phyloP scores from a whole-genome alignment of 139 green algal genomes.

The Chlamydomonas sp. region DNA sequence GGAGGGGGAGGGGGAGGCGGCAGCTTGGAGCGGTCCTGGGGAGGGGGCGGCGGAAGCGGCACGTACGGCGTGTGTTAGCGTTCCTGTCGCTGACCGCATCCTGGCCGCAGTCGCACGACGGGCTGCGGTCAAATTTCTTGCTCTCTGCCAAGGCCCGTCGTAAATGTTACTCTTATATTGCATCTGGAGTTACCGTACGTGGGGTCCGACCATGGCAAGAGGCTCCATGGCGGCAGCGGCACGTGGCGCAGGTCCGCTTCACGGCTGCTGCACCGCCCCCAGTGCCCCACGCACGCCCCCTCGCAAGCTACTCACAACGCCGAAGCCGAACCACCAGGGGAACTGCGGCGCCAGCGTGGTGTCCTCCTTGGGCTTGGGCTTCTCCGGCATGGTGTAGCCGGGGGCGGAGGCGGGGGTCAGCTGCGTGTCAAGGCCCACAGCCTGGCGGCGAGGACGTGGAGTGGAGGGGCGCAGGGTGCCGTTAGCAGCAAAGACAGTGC shows the following conservation, averaged over 20 bases:
- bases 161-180: too few relatives aligned
- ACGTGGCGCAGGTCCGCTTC: too few relatives aligned
- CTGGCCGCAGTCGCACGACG: neutral
- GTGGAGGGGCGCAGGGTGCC: neutral
- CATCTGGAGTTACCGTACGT: too few relatives aligned
- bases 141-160: too few relatives aligned
- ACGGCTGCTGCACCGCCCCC: too few relatives aligned
- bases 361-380: conserved; percentile 42
- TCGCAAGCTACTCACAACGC: conserved; percentile 16
- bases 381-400: conserved; percentile 49
- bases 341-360: conserved; percentile 40
- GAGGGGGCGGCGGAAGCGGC: neutral
- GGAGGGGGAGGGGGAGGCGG: conserved; percentile 34
- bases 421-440: conserved; percentile 42
- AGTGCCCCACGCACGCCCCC: too few relatives aligned
- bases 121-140: too few relatives aligned
- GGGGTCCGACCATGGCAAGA: too few relatives aligned
- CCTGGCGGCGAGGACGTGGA: neutral
- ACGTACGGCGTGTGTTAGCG: neutral
- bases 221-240: too few relatives aligned
- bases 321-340: conserved; percentile 60
- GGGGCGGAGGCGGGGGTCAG: conserved; percentile 45
- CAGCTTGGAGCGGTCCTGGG: conserved; percentile 45
- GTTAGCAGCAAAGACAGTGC: too few relatives aligned
- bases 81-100: neutral